phyloP scores from a whole-genome alignment of 148 eudicot species.

The Agrostemma githago region DNA sequence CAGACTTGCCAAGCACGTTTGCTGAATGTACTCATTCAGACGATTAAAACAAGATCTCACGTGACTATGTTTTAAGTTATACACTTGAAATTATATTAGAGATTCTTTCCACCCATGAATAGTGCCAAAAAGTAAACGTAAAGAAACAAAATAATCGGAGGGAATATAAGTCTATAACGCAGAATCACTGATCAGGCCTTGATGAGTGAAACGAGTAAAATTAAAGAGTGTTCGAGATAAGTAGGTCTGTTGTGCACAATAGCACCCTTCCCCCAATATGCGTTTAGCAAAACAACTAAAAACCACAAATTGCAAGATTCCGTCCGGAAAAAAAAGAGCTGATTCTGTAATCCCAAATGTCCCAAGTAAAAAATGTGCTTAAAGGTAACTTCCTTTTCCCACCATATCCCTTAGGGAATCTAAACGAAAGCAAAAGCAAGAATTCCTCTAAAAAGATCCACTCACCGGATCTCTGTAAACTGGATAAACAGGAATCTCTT shows the following conservation, averaged over 20 bases:
- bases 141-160: too few species aligned
- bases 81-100: too few species aligned
- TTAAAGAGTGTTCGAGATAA: background rate
- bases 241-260: background rate
- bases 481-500: constrained; percentile 86
- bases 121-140: too few species aligned
- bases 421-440: background rate
- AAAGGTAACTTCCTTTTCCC: background rate
- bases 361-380: background rate
- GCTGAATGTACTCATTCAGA: too few species aligned
- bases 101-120: too few species aligned
- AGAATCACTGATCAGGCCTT: too few species aligned
- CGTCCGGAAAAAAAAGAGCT: background rate
- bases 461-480: constrained; percentile 93
- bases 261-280: background rate
- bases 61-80: too few species aligned
- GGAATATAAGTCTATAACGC: too few species aligned
- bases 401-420: background rate
- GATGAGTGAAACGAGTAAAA: too few species aligned
- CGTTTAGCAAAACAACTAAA: background rate
- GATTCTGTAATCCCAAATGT: background rate
- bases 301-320: background rate
- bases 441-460: background rate
- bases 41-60: too few species aligned
- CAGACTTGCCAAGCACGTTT: too few species aligned